phyloP scores from a whole-genome alignment of 1,139 yeast genomes.

The Pneumocystis oryctolagi region DNA sequence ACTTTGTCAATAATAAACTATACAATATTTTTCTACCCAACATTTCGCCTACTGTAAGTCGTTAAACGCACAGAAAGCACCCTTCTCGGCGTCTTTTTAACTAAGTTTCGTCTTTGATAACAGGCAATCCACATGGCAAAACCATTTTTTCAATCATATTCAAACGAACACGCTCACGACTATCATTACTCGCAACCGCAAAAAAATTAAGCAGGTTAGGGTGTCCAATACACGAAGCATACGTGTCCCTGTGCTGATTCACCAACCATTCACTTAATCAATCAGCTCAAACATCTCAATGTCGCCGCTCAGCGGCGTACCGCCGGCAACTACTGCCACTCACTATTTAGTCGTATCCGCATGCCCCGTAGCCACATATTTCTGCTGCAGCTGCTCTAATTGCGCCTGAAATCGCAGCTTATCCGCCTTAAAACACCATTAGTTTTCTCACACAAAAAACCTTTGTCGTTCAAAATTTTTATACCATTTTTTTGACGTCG shows the following conservation, averaged over 20 bases:
- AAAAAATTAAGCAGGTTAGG: conserved; percentile 49
- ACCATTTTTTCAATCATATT: conserved; percentile 50
- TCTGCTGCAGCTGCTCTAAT: conserved; percentile 44
- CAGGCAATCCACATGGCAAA: conserved; percentile 28
- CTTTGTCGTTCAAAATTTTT: too few relatives aligned
- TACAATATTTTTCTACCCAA: too few relatives aligned
- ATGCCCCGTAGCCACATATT: conserved; percentile 59
- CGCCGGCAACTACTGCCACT: conserved; percentile 14
- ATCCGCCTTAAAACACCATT: too few relatives aligned
- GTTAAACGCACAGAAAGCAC: too few relatives aligned
- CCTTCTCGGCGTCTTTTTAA: too few relatives aligned
- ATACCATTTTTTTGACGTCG: too few relatives aligned
- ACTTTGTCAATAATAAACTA: too few relatives aligned
- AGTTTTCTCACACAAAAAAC: too few relatives aligned
- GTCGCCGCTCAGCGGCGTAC: conserved; percentile 17
- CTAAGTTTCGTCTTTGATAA: neutral
- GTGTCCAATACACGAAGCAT: conserved; percentile 57
- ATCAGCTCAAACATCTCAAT: conserved; percentile 7
- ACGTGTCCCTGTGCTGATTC: conserved; percentile 61
- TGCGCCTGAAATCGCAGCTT: conserved; percentile 40
- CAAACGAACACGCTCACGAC: conserved; percentile 35
- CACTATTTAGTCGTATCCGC: conserved; percentile 45
- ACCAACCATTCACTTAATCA: conserved; percentile 34
- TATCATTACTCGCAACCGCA: conserved; percentile 46
- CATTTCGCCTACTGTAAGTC: too few relatives aligned